Evolutionary conservation across 345 rosid species (phyloP).

Genomic region (Noccaea caerulescens): DNA sequence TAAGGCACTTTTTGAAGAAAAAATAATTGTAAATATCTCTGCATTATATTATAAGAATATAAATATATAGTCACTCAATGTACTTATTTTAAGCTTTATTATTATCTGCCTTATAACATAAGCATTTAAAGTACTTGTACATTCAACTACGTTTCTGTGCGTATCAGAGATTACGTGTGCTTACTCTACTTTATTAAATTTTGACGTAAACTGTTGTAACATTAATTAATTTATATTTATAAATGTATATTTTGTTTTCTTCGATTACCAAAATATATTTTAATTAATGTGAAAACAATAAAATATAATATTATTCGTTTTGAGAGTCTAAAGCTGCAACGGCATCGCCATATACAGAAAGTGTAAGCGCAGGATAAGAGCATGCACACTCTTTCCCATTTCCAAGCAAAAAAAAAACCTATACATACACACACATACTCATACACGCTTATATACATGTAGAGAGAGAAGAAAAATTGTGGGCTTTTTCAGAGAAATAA

Average conservation of each 20-base stretch:
- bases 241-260: background rate
- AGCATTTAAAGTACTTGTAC: constrained; percentile 46
- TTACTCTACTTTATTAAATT: constrained; percentile 47
- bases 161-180: constrained; percentile 59
- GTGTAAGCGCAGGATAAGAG: constrained; percentile 69
- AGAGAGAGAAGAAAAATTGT: constrained; percentile 38
- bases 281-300: constrained; percentile 25
- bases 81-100: constrained; percentile 34
- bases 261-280: background rate
- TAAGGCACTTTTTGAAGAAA: constrained; percentile 16
- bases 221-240: background rate
- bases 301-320: constrained; percentile 33
- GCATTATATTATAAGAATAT: constrained; percentile 2
- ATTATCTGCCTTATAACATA: constrained; percentile 35
- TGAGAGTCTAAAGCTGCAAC: constrained; percentile 81
- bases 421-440: constrained; percentile 24
- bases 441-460: constrained; percentile 13
- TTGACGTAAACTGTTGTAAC: constrained; percentile 46
- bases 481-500: constrained; percentile 15
- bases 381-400: constrained; percentile 63
- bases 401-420: constrained; percentile 44
- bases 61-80: constrained; percentile 19
- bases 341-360: constrained; percentile 69
- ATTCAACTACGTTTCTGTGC: constrained; percentile 44
- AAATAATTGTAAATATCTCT: background rate